Conservation (phyloP, 225 moss, liverwort and hornwort species). For the Antitrichia curtipendula region DNA sequence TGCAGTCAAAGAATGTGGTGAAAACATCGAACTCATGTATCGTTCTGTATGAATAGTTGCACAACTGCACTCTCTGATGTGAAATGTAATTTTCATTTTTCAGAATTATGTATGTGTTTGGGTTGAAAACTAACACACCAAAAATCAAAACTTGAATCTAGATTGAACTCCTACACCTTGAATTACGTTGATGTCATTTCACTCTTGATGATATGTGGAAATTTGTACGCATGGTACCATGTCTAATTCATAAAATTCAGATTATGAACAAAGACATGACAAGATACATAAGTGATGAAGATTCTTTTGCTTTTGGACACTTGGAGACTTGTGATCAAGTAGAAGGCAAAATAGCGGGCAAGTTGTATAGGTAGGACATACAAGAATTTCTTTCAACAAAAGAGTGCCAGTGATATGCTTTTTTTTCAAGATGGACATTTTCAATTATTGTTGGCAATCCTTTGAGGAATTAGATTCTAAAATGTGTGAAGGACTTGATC, state of each 20-base stretch:
- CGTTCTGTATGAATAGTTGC: no score
- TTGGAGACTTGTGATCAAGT: background rate
- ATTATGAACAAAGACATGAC: background rate
- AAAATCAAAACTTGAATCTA: background rate
- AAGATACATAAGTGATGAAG: background rate
- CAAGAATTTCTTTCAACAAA: background rate
- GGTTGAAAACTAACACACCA: no score
- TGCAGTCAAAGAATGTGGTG: no score
- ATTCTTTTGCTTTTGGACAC: background rate
- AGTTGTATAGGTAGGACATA: background rate
- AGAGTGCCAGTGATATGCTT: background rate
- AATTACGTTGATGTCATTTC: no score
- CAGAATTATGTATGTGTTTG: no score
- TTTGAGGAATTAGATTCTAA: background rate
- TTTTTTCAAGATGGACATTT: background rate
- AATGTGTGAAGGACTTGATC: accelerated
- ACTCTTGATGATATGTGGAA: background rate
- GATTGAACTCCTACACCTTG: background rate
- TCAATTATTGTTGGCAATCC: background rate
- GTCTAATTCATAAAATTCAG: accelerated
- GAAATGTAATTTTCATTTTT: no score
- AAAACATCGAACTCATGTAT: no score
- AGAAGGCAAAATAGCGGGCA: background rate
- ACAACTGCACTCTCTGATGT: no score
- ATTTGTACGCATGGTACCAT: background rate